Base-by-base conservation (phyloP, 2,329 filamentous ascomycete genomes). In the Periconia sp. region DNA sequence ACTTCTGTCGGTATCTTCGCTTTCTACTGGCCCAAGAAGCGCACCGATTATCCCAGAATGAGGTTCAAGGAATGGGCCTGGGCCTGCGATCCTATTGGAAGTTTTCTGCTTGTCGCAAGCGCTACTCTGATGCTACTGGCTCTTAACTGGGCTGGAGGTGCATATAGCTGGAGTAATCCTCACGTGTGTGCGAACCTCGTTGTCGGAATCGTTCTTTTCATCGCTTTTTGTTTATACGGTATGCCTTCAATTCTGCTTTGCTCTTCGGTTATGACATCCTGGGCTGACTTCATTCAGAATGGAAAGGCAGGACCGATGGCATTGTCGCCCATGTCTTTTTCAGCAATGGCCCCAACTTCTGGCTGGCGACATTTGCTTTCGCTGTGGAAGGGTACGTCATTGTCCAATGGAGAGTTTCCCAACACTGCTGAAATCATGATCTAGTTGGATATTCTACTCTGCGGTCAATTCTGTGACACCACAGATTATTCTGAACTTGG, bases 291-390 rank as follows among this genome's bases (percentile, higher is more conserved):
- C 17, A 13, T 17, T 2, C 56, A 83, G 81, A 84, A 68, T 83
- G 81, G 81, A 82, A 80, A 60, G 82, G 80, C 1, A 71, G 82
- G 52, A 60, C 68, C 8, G 82, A 84, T 56, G 82, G 82, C 3
- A 77, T 84, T 9, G 72, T 84, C 0, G 81, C 82, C 0, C 82
- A 84, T 59, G 76, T 82, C 35, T 83, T 84, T 73, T 84, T 84
- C 68, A 71, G 68, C 30, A 69, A 73, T 1, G 81, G 81, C 13
- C 78, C 77, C 13, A 85, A 85, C 62, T 84, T 85, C 59, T 77
- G 74, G 8, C 76, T 83, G 3, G 77, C 81, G 1, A 76, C 80
- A 10, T 82, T 83, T 61, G 82, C 82, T 3, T 84, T 84, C 55
- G 78, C 79, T 2, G 79, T 84, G 33, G 82, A 85, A 66, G 82